Evolutionary conservation across 2,329 filamentous ascomycete species (phyloP).

Genomic region (Kalmusia sp.): DNA sequence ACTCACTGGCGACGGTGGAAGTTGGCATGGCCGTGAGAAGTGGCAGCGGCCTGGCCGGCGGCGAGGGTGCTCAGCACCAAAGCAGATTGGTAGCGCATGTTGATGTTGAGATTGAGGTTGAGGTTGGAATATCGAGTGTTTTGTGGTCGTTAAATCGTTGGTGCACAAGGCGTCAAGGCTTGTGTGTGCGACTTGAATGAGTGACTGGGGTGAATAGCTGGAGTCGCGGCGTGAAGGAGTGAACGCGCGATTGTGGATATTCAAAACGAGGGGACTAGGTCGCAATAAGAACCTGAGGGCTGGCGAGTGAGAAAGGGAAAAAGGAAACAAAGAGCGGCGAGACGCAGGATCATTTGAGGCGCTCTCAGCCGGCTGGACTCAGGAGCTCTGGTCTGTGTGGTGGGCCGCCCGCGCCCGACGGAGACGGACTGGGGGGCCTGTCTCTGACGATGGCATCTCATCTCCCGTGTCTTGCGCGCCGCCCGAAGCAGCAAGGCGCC

Average conservation of each 20-base stretch:
- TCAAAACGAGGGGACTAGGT: conserved; percentile 25
- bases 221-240: conserved; percentile 45
- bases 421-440: conserved; percentile 15
- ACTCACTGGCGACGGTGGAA: conserved; percentile 43
- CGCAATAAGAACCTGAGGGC: conserved; percentile 27
- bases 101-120: conserved; percentile 14
- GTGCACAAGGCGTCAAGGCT: conserved; percentile 15
- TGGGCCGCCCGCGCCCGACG: conserved; percentile 13
- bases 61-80: conserved; percentile 47
- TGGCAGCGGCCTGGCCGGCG: conserved; percentile 43
- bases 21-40: conserved; percentile 38
- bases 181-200: conserved; percentile 21
- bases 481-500: conserved; percentile 11
- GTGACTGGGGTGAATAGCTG: conserved; percentile 24
- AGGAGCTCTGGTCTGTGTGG: conserved; percentile 22
- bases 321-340: conserved; percentile 31
- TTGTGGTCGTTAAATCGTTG: conserved; percentile 13
- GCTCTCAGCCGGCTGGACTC: conserved; percentile 19
- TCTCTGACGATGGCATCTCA: conserved; percentile 15
- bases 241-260: conserved; percentile 40
- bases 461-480: conserved; percentile 15
- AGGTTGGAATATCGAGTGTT: conserved; percentile 5
- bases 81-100: conserved; percentile 46
- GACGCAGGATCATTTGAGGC: conserved; percentile 23
- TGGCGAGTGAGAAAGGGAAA: conserved; percentile 35